Conservation (phyloP, 768 basidiomycete genomes). For the Agrocybe chaxingu region DNA sequence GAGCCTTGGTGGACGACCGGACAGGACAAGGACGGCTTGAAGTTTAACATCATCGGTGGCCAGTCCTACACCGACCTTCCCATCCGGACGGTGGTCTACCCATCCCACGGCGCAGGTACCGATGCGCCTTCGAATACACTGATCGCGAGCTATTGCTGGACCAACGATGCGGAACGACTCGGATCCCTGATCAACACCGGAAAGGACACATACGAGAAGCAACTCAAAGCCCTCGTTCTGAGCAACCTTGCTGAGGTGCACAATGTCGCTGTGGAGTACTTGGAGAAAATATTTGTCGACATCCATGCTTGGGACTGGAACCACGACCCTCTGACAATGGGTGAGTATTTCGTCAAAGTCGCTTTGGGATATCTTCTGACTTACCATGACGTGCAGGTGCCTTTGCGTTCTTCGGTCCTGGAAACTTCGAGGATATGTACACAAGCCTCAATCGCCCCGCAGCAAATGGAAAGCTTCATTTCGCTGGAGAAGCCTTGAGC, state of each 20-base stretch:
- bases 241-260: constrained; percentile 28
- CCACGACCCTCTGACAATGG: constrained; percentile 27
- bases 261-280: constrained; percentile 13
- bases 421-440: constrained; percentile 31
- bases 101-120: constrained; percentile 32
- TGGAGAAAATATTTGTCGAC: constrained; percentile 19
- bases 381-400: constrained; percentile 25
- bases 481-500: constrained; percentile 37
- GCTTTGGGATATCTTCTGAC: constrained; percentile 6
- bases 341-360: constrained; percentile 16
- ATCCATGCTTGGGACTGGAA: constrained; percentile 31
- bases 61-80: constrained; percentile 39
- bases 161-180: constrained; percentile 33
- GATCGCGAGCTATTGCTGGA: constrained; percentile 41
- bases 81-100: constrained; percentile 40
- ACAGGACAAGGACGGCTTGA: constrained; percentile 14
- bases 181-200: constrained; percentile 27
- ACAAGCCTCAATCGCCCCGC: constrained; percentile 26
- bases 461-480: constrained; percentile 25
- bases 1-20: constrained; percentile 31
- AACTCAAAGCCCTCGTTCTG: constrained; percentile 26
- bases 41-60: constrained; percentile 33
- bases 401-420: constrained; percentile 38
- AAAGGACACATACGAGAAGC: constrained; percentile 9
- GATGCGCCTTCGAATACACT: constrained; percentile 22